A percentile compares a stretch with the other conserved stretches of the same genome.
phyloP scores from a whole-genome alignment of 371 early-diverging fungal genomes.

The Dinochytrium kinnereticum region DNA sequence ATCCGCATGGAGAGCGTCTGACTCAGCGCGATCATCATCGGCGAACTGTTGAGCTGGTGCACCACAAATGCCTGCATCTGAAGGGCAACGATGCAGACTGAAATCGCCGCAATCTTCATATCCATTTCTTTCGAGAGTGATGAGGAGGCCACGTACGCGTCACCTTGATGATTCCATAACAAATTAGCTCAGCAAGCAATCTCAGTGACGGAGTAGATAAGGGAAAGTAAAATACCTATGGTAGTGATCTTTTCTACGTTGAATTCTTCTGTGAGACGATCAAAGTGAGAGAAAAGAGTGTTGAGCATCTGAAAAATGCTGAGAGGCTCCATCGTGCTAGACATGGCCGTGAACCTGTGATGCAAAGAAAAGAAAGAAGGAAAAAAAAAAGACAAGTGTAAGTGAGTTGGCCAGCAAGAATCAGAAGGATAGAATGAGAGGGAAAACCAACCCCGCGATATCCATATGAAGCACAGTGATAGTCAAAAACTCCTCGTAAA shows the following conservation, averaged over 20 bases:
- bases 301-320: constrained; percentile 51
- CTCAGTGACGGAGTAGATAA: no score
- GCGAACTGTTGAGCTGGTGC: constrained; percentile 40
- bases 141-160: constrained; percentile 52
- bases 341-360: constrained; percentile 52
- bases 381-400: not conserved
- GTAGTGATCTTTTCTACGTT: constrained; percentile 54
- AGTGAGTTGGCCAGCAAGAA: no score
- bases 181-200: not conserved
- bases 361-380: not conserved
- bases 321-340: constrained; percentile 46
- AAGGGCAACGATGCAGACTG: constrained; percentile 49
- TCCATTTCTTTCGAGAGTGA: constrained; percentile 32
- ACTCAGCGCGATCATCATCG: constrained; percentile 34
- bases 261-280: constrained; percentile 44
- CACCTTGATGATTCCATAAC: constrained; percentile 25
- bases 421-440: not conserved
- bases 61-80: constrained; percentile 52
- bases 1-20: constrained; percentile 47
- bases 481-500: constrained; percentile 46
- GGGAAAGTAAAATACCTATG: constrained; percentile 33
- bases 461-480: constrained; percentile 52
- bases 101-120: constrained; percentile 38
- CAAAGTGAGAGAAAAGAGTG: constrained; percentile 50
- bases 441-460: constrained; percentile 45